These are phyloP conservation scores for Fistulinella prunicolor DNA, from an alignment of 768 basidiomycete species.

Conservation along the genomic window DNA sequence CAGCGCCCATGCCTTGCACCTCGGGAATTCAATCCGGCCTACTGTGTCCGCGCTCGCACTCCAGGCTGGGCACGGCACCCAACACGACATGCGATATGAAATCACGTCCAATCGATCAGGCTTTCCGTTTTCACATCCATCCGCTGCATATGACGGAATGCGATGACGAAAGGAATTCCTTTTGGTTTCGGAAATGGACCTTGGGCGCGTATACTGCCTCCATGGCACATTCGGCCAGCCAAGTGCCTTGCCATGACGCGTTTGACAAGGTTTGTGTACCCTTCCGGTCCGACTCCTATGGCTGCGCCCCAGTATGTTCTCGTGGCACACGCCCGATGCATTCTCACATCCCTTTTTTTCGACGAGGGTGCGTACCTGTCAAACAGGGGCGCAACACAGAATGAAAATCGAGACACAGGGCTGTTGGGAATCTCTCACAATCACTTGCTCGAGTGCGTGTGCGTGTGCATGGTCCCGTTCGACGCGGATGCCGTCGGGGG, in stretches of 20 bases:
- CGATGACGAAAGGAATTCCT: conserved; percentile 7
- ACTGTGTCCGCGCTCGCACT: neutral
- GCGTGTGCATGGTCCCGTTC: no score
- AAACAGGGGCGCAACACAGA: neutral
- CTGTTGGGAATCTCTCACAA: conserved; percentile 13
- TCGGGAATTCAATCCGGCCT: conserved; percentile 1
- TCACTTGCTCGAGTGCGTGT: no score
- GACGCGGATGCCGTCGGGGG: conserved; percentile 18
- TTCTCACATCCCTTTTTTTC: neutral
- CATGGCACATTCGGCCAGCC: neutral
- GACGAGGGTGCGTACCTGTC: conserved; percentile 6
- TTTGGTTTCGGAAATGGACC: neutral
- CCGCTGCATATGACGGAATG: conserved; percentile 15
- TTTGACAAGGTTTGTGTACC: neutral
- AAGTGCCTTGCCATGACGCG: neutral
- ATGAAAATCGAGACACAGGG: conserved; percentile 4
- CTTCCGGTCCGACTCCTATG: conserved; percentile 10
- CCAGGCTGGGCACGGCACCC: no score
- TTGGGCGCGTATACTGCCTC: no score
- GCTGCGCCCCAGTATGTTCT: neutral
- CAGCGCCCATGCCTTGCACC: neutral
- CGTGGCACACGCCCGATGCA: neutral
- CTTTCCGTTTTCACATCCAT: conserved; percentile 1
- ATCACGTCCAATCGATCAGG: conserved; percentile 8
- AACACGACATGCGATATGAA: neutral